phyloP scores from a whole-genome alignment of 495 filamentous ascomycete species.

The Bathelium albidoporum region DNA sequence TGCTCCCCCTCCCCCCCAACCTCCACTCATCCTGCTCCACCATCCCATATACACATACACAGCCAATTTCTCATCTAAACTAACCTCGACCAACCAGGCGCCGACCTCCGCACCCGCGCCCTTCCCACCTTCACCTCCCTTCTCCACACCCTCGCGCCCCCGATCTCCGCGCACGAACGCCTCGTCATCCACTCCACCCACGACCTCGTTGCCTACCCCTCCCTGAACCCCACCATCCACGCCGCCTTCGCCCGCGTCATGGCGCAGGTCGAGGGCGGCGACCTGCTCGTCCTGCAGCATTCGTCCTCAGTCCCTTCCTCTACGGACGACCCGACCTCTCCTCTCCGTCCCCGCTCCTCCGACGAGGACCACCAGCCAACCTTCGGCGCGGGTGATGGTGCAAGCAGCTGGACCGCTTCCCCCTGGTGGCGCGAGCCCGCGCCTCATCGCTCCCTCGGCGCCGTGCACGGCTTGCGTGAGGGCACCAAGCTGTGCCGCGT shows the following conservation, averaged over 20 bases:
- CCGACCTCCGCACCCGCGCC: slow-evolving; percentile 78
- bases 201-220: slow-evolving; percentile 87
- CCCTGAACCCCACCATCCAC: slow-evolving; percentile 87
- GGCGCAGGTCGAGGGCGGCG: slow-evolving; percentile 95
- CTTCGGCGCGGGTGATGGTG: slow-evolving; percentile 20
- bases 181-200: slow-evolving; percentile 97
- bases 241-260: slow-evolving; percentile 91
- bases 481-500: slow-evolving; percentile 82
- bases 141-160: slow-evolving; percentile 87
- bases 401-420: slow-evolving; percentile 72
- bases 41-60: too few species aligned
- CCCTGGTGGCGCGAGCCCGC: slow-evolving; percentile 71
- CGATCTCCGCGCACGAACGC: slow-evolving; percentile 94
- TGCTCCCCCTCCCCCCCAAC: neutral
- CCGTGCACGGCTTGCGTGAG: slow-evolving; percentile 69
- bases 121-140: slow-evolving; percentile 92
- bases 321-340: too few species aligned
- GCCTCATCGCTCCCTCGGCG: slow-evolving; percentile 59
- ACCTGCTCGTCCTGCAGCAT: slow-evolving; percentile 90
- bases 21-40: too few species aligned
- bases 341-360: slow-evolving; percentile 51
- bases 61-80: slow-evolving; percentile 8
- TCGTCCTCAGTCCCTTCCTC: slow-evolving; percentile 58
- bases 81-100: slow-evolving; percentile 47
- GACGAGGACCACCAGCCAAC: too few species aligned